Conservation (phyloP, 129 eudicot species). For the Flaveria ramosissima region DNA sequence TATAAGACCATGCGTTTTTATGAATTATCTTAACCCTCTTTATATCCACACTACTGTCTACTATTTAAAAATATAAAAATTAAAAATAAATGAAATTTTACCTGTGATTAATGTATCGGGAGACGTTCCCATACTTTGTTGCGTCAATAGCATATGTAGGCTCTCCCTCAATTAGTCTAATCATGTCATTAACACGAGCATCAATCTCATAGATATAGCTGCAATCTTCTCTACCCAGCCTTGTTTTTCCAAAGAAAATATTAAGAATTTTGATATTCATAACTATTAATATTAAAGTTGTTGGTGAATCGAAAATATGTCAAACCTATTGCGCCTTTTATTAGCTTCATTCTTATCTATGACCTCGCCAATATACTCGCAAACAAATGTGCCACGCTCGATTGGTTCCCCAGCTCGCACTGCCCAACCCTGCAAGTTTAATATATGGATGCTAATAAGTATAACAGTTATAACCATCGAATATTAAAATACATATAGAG, state of each 20-base stretch:
- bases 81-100: slow-evolving; percentile 16
- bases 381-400: slow-evolving; percentile 78
- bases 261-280: not conserved
- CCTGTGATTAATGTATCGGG: slow-evolving; percentile 97
- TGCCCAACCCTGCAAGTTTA: slow-evolving; percentile 90
- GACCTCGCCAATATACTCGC: slow-evolving; percentile 90
- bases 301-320: slow-evolving; percentile 11
- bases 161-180: slow-evolving; percentile 74
- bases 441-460: not conserved
- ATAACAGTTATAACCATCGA: not conserved
- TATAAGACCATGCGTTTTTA: not conserved
- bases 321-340: slow-evolving; percentile 79
- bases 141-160: slow-evolving; percentile 77
- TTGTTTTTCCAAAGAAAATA: slow-evolving; percentile 25
- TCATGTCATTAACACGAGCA: slow-evolving; percentile 70
- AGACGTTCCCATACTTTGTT: slow-evolving; percentile 80
- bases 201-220: slow-evolving; percentile 65
- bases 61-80: not conserved
- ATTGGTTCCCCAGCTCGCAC: slow-evolving; percentile 85
- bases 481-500: not conserved
- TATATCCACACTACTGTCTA: slow-evolving; percentile 5
- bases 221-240: slow-evolving; percentile 66
- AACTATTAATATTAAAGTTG: not conserved
- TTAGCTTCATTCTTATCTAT: slow-evolving; percentile 81
- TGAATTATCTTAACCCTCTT: not conserved